Evolutionary conservation across 2,329 filamentous ascomycete species (phyloP), one percentile per base, ranked within the genome.

Genomic region (Pseudocercospora fuligena): DNA sequence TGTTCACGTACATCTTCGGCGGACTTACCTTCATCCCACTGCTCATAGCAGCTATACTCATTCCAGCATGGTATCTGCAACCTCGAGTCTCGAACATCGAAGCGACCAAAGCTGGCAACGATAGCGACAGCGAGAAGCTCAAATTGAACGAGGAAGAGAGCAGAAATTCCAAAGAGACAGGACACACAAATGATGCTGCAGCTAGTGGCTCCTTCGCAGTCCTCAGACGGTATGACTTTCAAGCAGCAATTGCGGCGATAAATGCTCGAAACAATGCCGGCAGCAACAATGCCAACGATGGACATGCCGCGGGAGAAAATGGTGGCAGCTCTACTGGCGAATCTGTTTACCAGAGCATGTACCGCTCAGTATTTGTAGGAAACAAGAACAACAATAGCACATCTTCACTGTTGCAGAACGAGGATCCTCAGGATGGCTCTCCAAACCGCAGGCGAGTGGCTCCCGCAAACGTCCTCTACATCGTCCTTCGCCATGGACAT

Each of bases 301-400:
- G 64, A 3, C 65, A 61, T 43, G 64, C 51, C 11, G 61, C 19
- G 11, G 66, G 58, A 25, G 69, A 72, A 3, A 61, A 27, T 2
- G 64, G 43, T 11, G 56, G 40, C 31, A 66, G 66, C 19, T 69
- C 66, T 49, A 91, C 93, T 64, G 97, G 93, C 75, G 93, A 92
- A 64, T 97, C 94, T 78, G 94, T 99, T 43, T 98, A 98, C 80
- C 95, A 98, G 85, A 91, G 91, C 78, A 97, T 99, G 93, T 99
- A 99, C 81, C 86, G 93, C 77, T 97, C 92, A 78, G 90, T 99
- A 68, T 98, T 99, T 77, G 93, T 97, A 73, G 88, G 94, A 74
- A 94, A 80, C 14, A 87, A 85, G 70, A 79, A 78, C 40, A 82
- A 80, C 16, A 61, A 61, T 23, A 68, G 68, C 54, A 70, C 68